phyloP scores from a whole-genome alignment of 2,329 filamentous ascomycete genomes.

The Xylariaceae sp. region DNA sequence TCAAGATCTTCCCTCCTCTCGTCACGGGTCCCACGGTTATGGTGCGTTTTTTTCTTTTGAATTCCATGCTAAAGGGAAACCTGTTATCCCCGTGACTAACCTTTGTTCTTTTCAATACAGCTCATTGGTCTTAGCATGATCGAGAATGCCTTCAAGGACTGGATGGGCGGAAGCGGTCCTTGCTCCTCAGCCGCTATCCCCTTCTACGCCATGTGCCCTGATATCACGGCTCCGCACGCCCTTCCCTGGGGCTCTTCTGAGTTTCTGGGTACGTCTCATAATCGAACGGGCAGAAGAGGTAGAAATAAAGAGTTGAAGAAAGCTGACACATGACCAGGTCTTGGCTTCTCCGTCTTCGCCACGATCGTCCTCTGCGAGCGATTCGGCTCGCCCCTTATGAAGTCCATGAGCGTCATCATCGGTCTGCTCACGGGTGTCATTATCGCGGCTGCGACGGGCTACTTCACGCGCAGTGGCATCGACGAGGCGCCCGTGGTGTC shows the following conservation, averaged over 20 bases:
- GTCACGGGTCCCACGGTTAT: conserved; percentile 69
- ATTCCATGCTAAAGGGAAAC: neutral
- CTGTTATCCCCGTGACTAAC: too few relatives aligned
- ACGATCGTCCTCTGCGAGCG: conserved; percentile 77
- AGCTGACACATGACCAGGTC: conserved; percentile 30
- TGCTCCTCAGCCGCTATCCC: conserved; percentile 48
- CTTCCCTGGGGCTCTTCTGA: conserved; percentile 75
- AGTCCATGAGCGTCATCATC: conserved; percentile 69
- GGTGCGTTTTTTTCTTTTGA: conserved; percentile 16
- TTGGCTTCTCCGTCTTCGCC: conserved; percentile 74
- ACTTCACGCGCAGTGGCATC: conserved; percentile 70
- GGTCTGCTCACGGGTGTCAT: conserved; percentile 72
- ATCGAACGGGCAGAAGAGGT: neutral
- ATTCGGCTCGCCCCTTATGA: conserved; percentile 80
- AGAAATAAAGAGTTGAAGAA: neutral
- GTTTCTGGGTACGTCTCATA: conserved; percentile 52
- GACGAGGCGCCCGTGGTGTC: conserved; percentile 64
- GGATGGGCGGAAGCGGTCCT: conserved; percentile 67
- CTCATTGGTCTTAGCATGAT: conserved; percentile 72
- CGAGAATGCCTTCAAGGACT: conserved; percentile 65
- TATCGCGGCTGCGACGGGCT: conserved; percentile 70
- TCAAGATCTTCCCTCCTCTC: conserved; percentile 72
- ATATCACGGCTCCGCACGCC: conserved; percentile 62
- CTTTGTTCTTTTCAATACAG: conserved; percentile 16
- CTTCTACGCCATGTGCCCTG: conserved; percentile 60